Percentiles rank a stretch among this genome's conserved stretches.
phyloP scores from a whole-genome alignment of 305 asterid species.

The Ilex paraguariensis region DNA sequence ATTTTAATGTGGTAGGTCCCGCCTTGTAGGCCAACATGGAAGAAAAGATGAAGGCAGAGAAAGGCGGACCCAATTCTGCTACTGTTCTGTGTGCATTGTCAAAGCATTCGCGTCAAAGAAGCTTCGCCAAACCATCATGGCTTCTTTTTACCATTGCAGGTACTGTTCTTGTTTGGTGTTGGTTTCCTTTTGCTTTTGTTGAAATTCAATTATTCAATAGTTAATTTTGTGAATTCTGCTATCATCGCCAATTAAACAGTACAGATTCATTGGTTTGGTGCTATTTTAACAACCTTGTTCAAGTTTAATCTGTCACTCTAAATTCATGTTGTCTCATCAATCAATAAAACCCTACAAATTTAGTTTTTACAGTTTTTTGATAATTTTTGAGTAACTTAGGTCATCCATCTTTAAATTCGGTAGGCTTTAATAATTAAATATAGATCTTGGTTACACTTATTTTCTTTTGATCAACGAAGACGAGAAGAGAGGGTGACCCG shows the following conservation, averaged over 20 bases:
- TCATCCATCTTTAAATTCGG: too few species aligned
- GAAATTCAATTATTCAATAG: not conserved
- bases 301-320: too few species aligned
- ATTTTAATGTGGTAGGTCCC: constrained; percentile 4
- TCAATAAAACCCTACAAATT: too few species aligned
- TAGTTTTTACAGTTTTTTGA: too few species aligned
- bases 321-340: too few species aligned
- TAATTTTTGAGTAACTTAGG: too few species aligned
- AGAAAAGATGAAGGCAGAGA: constrained; percentile 25
- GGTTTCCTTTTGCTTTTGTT: not conserved
- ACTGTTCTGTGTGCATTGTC: constrained; percentile 14
- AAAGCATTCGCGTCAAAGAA: constrained; percentile 30
- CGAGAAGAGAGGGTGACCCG: too few species aligned
- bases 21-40: constrained; percentile 25
- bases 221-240: not conserved
- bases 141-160: constrained; percentile 54
- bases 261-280: not conserved
- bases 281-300: too few species aligned
- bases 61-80: constrained; percentile 20
- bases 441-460: too few species aligned
- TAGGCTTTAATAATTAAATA: too few species aligned
- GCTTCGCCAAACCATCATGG: constrained; percentile 48
- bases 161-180: constrained; percentile 8
- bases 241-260: not conserved
- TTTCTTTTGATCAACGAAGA: too few species aligned